Base-by-base conservation (phyloP, 2,329 filamentous ascomycete genomes). In the Verticillium dahliae region DNA sequence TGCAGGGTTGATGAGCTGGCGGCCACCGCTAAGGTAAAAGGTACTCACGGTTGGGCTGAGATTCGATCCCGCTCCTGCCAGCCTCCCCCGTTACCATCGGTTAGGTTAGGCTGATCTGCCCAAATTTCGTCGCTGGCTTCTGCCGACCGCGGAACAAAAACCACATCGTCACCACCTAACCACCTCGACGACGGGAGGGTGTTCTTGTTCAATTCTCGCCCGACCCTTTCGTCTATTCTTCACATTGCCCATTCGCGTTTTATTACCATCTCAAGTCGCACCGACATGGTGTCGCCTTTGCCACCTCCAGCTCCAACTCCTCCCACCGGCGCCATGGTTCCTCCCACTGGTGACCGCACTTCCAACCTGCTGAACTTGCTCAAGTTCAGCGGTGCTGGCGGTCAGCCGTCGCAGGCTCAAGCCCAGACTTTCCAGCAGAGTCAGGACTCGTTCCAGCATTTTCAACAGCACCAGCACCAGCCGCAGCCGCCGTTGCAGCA, bases 331-430 rank as follows among this genome's bases (percentile, higher is more conserved):
- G 64, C 58, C 41, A 71, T 74, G 71, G 72, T 72, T 4, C 72
- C 74, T 59, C 33, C 58, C 41, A 59, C 52, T 61, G 70, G 71
- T 50, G 81, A 83, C 59, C 81, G 82, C 67, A 84, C 81, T 52
- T 76, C 80, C 61, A 84, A 82, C 66, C 70, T 88, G 67, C 75
- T 88, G 69, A 86, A 84, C 66, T 76, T 87, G 61, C 80, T 88
- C 71, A 87, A 87, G 77, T 86, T 85, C 68, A 85, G 80, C 65
- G 76, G 78, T 56, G 73, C 74, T 57, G 66, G 70, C 60, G 38
- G 52, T 41, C 60, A 65, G 50, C 57, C 61, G 34, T 62, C 65
- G 22, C 65, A 65, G 41, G 60, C 63, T 58, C 38, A 58, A 27
- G 27, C 54, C 54, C 58, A 59, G 45, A 41, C 58, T 41, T 62